Evolutionary conservation across 306 rosid genomes (phyloP).

Genomic region (Corylus avellana): DNA sequence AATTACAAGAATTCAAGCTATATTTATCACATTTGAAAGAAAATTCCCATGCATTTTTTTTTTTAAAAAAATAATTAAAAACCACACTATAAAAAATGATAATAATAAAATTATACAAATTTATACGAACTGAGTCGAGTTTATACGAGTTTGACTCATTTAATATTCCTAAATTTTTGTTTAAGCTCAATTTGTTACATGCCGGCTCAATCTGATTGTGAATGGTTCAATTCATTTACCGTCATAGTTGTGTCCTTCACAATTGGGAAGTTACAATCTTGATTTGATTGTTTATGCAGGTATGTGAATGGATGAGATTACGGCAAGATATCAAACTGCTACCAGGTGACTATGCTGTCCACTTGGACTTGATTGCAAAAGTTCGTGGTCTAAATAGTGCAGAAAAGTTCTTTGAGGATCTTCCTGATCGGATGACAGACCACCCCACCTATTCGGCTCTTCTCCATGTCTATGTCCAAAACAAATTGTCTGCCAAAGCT

Average conservation of each 20-base stretch:
- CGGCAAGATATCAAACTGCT: constrained; percentile 66
- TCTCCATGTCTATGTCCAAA: constrained; percentile 75
- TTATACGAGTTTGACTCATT: too few species aligned
- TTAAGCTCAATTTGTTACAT: too few species aligned
- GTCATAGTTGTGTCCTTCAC: constrained; percentile 10
- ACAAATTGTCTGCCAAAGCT: constrained; percentile 59
- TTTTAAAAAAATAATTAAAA: too few species aligned
- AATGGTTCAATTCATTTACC: too few species aligned
- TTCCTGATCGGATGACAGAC: constrained; percentile 59
- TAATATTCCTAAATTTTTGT: too few species aligned
- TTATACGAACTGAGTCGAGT: too few species aligned
- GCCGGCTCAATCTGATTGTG: too few species aligned
- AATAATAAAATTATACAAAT: too few species aligned
- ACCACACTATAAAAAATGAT: too few species aligned
- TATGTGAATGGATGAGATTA: constrained; percentile 90
- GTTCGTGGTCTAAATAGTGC: constrained; percentile 78
- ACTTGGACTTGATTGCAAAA: constrained; percentile 91
- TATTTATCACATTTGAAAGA: too few species aligned
- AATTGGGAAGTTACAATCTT: constrained; percentile 8
- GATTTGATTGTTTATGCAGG: constrained; percentile 38
- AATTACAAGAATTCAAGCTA: too few species aligned
- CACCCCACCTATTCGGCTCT: constrained; percentile 59
- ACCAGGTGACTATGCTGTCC: constrained; percentile 84
- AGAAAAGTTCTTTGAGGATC: constrained; percentile 91
- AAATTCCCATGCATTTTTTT: too few species aligned